phyloP scores from a whole-genome alignment of 1,284 basidiomycete species.

The Ganoderma lingzhi region DNA sequence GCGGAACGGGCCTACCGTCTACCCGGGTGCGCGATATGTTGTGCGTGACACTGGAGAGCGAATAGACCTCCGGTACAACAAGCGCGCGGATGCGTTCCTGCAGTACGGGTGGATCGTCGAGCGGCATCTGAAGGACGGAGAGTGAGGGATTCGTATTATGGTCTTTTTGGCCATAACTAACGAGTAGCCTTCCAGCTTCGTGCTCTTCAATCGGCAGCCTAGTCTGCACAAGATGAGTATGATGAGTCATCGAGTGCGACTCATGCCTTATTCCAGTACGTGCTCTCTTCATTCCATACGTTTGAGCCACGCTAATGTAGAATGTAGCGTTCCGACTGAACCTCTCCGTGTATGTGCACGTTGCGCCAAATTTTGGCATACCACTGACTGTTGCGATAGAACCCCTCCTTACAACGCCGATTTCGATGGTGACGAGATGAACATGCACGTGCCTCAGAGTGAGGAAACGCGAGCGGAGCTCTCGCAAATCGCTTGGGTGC shows the following conservation, averaged over 20 bases:
- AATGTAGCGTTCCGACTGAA: constrained; percentile 91
- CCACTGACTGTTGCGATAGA: constrained; percentile 46
- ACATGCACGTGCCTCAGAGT: constrained; percentile 98
- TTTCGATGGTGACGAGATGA: constrained; percentile 99
- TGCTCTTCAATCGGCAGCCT: constrained; percentile 98
- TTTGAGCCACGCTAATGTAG: constrained; percentile 38
- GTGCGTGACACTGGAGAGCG: constrained; percentile 98
- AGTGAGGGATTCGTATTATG: constrained; percentile 63
- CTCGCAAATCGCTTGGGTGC: constrained; percentile 99
- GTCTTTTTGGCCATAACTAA: not conserved
- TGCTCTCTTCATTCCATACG: constrained; percentile 30
- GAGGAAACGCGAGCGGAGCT: constrained; percentile 99
- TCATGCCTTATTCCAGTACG: constrained; percentile 99
- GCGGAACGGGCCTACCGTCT: constrained; percentile 94
- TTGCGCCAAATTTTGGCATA: not conserved
- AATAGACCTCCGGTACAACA: constrained; percentile 97
- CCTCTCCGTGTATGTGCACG: constrained; percentile 86
- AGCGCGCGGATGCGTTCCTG: constrained; percentile 96
- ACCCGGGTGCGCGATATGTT: constrained; percentile 97
- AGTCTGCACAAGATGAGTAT: constrained; percentile 99
- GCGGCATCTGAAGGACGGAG: constrained; percentile 96
- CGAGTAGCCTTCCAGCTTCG: constrained; percentile 63
- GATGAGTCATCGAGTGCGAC: constrained; percentile 98
- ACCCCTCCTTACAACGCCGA: constrained; percentile 96
- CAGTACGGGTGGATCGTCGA: constrained; percentile 99